phyloP scores from a whole-genome alignment of 495 filamentous ascomycete species.

The Xylaria grammica region DNA sequence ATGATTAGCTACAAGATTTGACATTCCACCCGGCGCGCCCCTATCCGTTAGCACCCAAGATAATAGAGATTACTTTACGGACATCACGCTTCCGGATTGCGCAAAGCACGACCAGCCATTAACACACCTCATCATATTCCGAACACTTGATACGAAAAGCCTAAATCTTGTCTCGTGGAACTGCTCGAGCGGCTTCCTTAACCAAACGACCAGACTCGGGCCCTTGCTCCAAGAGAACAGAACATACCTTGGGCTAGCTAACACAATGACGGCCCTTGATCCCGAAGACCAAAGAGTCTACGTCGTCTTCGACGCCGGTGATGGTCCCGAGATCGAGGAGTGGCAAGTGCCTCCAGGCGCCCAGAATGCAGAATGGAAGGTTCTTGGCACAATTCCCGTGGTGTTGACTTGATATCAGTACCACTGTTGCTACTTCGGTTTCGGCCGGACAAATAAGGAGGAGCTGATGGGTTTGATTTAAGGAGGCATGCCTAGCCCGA shows the following conservation, averaged over 20 bases:
- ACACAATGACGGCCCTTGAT: constrained; percentile 18
- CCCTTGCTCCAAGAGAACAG: constrained; percentile 15
- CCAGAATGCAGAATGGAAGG: constrained; percentile 23
- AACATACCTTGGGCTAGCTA: constrained; percentile 21
- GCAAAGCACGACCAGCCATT: neutral
- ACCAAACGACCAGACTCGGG: constrained; percentile 13
- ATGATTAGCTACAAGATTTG: neutral
- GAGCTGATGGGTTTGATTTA: too few species aligned
- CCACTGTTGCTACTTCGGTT: too few species aligned
- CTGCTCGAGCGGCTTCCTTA: constrained; percentile 23
- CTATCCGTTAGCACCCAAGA: neutral
- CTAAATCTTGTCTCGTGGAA: constrained; percentile 23
- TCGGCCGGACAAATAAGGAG: too few species aligned
- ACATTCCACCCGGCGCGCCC: neutral
- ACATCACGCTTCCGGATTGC: neutral
- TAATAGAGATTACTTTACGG: neutral
- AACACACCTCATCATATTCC: constrained; percentile 25
- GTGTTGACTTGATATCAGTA: neutral
- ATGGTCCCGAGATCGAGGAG: constrained; percentile 19
- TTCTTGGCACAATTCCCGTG: constrained; percentile 21
- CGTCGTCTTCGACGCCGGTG: constrained; percentile 23
- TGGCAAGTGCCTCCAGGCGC: constrained; percentile 23
- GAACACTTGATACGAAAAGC: neutral
- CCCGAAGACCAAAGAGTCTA: constrained; percentile 24
- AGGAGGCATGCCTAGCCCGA: too few species aligned